phyloP scores from a whole-genome alignment of 352 stramenopile genomes.

The Lagenidium giganteum region DNA sequence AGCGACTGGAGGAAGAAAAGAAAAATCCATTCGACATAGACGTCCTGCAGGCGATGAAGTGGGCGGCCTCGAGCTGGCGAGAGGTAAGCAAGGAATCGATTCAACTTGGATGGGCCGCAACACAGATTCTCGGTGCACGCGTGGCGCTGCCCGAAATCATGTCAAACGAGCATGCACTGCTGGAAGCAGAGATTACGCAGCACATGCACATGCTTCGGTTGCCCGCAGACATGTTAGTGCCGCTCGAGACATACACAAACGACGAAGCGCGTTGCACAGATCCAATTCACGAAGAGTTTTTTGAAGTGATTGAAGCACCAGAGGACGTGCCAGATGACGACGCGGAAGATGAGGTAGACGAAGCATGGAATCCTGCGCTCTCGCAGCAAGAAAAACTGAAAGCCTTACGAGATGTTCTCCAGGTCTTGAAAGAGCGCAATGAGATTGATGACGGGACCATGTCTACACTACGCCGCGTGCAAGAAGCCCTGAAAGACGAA shows the following conservation, averaged over 20 bases:
- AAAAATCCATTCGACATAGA: conserved; percentile 50
- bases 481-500: conserved; percentile 69
- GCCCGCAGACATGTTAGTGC: too few relatives aligned
- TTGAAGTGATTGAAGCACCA: conserved; percentile 64
- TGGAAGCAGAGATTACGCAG: conserved; percentile 67
- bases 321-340: conserved; percentile 71
- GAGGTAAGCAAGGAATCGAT: conserved; percentile 70
- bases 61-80: conserved; percentile 59
- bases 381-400: conserved; percentile 78
- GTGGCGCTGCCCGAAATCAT: conserved; percentile 38
- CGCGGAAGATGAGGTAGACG: conserved; percentile 43
- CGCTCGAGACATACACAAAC: conserved; percentile 65
- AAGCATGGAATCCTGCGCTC: conserved; percentile 24
- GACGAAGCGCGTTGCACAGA: conserved; percentile 67
- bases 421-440: conserved; percentile 68
- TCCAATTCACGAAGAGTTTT: conserved; percentile 78
- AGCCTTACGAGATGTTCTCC: conserved; percentile 69
- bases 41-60: conserved; percentile 78
- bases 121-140: conserved; percentile 47
- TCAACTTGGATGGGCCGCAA: conserved; percentile 55
- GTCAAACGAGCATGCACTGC: too few relatives aligned
- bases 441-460: conserved; percentile 52
- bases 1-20: conserved; percentile 44
- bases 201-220: too few relatives aligned
- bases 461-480: conserved; percentile 50